A percentile compares a stretch with the other conserved stretches of the same genome.
These are phyloP conservation scores for Colletotrichum sojae DNA, from an alignment of 2,329 filamentous ascomycete genomes.

Conservation along the genomic window DNA sequence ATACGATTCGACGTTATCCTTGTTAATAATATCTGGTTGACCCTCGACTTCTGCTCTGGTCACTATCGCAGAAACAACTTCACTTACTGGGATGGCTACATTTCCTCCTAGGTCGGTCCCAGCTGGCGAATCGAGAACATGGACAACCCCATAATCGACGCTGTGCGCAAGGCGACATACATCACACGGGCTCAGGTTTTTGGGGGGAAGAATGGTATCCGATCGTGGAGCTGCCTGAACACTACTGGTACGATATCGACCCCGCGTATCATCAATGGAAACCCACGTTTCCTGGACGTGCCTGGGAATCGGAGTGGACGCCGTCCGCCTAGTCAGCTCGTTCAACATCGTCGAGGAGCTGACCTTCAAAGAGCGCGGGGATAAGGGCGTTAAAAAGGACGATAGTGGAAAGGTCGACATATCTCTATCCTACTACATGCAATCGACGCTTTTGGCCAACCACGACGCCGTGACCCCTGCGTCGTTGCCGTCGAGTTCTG, in stretches of 20 bases:
- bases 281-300: not conserved
- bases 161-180: not conserved
- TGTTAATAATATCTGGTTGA: not conserved
- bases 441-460: not conserved
- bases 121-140: not conserved
- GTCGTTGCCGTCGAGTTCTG: too few species aligned
- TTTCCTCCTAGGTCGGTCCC: too few species aligned
- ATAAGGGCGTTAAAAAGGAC: not conserved
- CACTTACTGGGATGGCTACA: not conserved
- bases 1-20: not conserved
- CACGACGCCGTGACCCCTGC: not conserved
- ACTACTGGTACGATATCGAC: too few species aligned
- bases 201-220: too few species aligned
- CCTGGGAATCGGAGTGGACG: not conserved
- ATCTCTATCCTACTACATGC: too few species aligned
- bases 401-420: too few species aligned
- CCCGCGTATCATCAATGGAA: too few species aligned
- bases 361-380: too few species aligned
- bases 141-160: not conserved
- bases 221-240: too few species aligned
- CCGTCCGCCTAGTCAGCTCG: not conserved
- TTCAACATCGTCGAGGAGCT: not conserved
- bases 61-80: not conserved
- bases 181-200: not conserved
- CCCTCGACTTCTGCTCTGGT: not conserved